Evolutionary conservation across 2,329 filamentous ascomycete species (phyloP), one percentile per base, ranked within the genome.

Genomic region (Fusarium foetens): DNA sequence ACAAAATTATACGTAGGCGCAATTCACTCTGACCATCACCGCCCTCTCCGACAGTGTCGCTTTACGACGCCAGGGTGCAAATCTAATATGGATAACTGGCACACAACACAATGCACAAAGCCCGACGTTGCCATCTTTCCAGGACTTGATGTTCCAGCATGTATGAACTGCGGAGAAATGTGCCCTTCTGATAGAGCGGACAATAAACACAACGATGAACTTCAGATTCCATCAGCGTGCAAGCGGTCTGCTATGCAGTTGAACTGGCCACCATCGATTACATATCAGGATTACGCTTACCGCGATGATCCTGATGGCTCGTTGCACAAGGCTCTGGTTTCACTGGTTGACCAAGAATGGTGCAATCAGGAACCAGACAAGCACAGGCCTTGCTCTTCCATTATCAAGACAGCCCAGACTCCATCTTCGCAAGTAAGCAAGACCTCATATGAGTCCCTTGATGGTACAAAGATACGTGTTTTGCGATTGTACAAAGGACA

Each of bases 1-100:
- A n/a, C 9, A 46, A 8, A n/a, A n/a, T 11, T 16, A 1, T 46
- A 2, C 6, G 0, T 16, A 6, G 13, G 0, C 6, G 25, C 2
- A n/a, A 16, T 16, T 16, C 0, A 6, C 14, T n/a, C 4, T 16
- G 16, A 12, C 12, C 0, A 1, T 19, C 14, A 19, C 14, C 25
- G 4, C 4, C 5, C 21, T 27, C 5, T 3, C 17, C 6, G 1
- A 7, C 6, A 49, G 3, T 4, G n/a, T 25, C 8, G 16, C 3
- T 21, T 35, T 35, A 35, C 8, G n/a, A 10, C 31, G 8, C 12
- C 8, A 33, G 8, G 6, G 2, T 5, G 1, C 4, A 19, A 2
- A 25, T 11, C 25, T n/a, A 7, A 2, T 0, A 63, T 63, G 60
- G 23, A 36, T 4, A n/a, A 25, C 1, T 63, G 60, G 60, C 57